phyloP scores from a whole-genome alignment of 495 filamentous ascomycete species.

The Tetracladium setigerum region DNA sequence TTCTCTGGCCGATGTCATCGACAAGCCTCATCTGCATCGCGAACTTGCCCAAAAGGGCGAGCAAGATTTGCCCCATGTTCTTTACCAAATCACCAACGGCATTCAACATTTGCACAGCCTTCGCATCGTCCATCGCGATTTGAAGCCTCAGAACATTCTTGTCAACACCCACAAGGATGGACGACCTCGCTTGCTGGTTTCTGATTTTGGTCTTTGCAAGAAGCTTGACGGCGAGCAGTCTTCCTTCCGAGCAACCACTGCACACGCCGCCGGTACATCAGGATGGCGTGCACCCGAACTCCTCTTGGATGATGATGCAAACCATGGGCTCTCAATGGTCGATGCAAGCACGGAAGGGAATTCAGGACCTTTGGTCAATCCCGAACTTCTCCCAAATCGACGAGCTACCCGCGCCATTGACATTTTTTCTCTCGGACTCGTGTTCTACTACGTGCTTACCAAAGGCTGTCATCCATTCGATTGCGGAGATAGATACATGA shows the following conservation, averaged over 20 bases:
- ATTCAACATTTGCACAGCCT: slow-evolving; percentile 83
- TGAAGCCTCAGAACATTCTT: slow-evolving; percentile 96
- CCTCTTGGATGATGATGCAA: slow-evolving; percentile 64
- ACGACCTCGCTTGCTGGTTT: slow-evolving; percentile 77
- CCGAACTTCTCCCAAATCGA: slow-evolving; percentile 48
- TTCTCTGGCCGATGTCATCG: slow-evolving; percentile 81
- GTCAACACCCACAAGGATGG: slow-evolving; percentile 55
- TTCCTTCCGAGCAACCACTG: slow-evolving; percentile 89
- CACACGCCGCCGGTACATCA: slow-evolving; percentile 85
- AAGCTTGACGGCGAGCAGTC: slow-evolving; percentile 94
- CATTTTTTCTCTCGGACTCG: slow-evolving; percentile 91
- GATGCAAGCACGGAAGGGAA: slow-evolving; percentile 25
- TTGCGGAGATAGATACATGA: slow-evolving; percentile 84
- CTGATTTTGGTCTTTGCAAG: slow-evolving; percentile 96
- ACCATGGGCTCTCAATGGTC: slow-evolving; percentile 13
- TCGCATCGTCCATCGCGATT: slow-evolving; percentile 91
- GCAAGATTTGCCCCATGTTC: slow-evolving; percentile 52
- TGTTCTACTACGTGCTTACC: slow-evolving; percentile 94
- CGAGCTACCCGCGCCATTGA: slow-evolving; percentile 93
- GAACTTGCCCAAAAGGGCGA: slow-evolving; percentile 45
- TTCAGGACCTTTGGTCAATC: slow-evolving; percentile 32
- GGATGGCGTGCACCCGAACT: slow-evolving; percentile 96
- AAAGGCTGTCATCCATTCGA: slow-evolving; percentile 91
- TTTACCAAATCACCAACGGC: slow-evolving; percentile 82
- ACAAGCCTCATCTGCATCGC: slow-evolving; percentile 46